Evolutionary conservation across 768 basidiomycete species (phyloP).

Genomic region (Naematelia encephala): DNA sequence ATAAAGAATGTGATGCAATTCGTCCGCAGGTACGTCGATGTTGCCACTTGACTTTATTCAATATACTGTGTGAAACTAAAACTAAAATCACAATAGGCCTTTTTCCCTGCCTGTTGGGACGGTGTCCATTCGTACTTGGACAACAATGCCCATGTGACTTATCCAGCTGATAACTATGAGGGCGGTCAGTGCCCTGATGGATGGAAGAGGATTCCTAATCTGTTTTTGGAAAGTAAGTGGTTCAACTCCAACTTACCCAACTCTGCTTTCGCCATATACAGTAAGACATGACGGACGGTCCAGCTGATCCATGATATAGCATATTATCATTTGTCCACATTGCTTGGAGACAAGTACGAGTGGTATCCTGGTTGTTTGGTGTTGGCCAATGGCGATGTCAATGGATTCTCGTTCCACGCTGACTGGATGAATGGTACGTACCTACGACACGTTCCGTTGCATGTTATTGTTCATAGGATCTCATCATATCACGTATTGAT

Average conservation of each 20-base stretch:
- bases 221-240: constrained; percentile 36
- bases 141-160: constrained; percentile 31
- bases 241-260: no score
- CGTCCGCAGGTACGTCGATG: constrained; percentile 5
- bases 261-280: neutral
- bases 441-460: neutral
- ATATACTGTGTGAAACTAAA: neutral
- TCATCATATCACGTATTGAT: neutral
- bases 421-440: constrained; percentile 32
- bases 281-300: neutral
- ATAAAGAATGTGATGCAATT: constrained; percentile 8
- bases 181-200: constrained; percentile 23
- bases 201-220: constrained; percentile 22
- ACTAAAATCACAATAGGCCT: neutral
- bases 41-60: neutral
- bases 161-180: constrained; percentile 19
- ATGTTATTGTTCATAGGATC: neutral
- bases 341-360: constrained; percentile 27
- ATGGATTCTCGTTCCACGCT: constrained; percentile 26
- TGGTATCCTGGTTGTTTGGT: constrained; percentile 40
- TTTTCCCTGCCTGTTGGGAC: constrained; percentile 37
- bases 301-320: constrained; percentile 8
- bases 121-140: constrained; percentile 25
- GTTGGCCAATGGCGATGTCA: constrained; percentile 29
- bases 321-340: constrained; percentile 16